Conservation (phyloP, 331 rosid species). For the Ulmus americana region DNA sequence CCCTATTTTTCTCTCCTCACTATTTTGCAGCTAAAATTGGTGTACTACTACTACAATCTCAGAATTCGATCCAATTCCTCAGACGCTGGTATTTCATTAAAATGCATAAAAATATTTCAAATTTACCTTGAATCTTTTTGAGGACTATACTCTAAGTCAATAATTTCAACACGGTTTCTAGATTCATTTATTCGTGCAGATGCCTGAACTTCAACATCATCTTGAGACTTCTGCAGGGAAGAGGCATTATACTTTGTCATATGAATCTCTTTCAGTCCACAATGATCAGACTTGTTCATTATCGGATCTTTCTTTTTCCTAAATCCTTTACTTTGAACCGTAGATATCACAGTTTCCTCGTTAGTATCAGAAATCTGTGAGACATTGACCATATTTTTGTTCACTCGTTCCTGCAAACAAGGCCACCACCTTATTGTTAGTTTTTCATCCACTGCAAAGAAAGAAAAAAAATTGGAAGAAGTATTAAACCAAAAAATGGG, state of each 20-base stretch:
- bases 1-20: no score
- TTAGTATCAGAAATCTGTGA: slow-evolving; percentile 26
- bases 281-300: slow-evolving; percentile 28
- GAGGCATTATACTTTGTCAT: slow-evolving; percentile 29
- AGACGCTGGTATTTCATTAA: slow-evolving; percentile 14
- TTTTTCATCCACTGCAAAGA: slow-evolving; percentile 4
- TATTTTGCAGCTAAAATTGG: no score
- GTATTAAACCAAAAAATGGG: slow-evolving; percentile 8
- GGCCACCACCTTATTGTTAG: slow-evolving; percentile 15
- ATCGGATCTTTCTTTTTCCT: slow-evolving; percentile 36
- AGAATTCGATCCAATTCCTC: slow-evolving; percentile 12
- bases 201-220: slow-evolving; percentile 32
- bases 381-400: slow-evolving; percentile 34
- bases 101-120: slow-evolving; percentile 11
- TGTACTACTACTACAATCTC: neutral
- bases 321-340: slow-evolving; percentile 29
- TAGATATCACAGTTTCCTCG: slow-evolving; percentile 23
- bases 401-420: slow-evolving; percentile 55
- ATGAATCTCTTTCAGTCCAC: slow-evolving; percentile 28
- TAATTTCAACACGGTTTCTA: slow-evolving; percentile 30
- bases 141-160: slow-evolving; percentile 37
- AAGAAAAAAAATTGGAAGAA: slow-evolving; percentile 9
- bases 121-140: slow-evolving; percentile 50
- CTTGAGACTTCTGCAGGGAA: slow-evolving; percentile 33
- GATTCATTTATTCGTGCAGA: slow-evolving; percentile 24